Evolutionary conservation across 2,329 filamentous ascomycete genomes (phyloP).

Genomic region (Alternaria hordeiaustralica): DNA sequence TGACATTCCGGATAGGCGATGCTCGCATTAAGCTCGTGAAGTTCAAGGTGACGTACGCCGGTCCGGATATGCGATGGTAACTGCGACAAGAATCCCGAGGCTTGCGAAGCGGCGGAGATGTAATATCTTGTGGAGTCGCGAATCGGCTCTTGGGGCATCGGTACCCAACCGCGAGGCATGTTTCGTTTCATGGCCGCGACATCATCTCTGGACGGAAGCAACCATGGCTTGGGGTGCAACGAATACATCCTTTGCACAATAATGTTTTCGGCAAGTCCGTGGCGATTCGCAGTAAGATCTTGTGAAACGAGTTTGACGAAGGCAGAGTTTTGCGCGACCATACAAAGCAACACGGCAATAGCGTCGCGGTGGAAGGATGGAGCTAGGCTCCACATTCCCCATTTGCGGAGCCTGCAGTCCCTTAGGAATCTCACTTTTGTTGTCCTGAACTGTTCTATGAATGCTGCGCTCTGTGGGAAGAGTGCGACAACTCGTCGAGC

Average conservation of each 20-base stretch:
- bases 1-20: not conserved
- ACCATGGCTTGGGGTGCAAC: not conserved
- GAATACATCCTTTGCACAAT: not conserved
- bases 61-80: not conserved
- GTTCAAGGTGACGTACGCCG: not conserved
- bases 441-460: too few species aligned
- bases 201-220: not conserved
- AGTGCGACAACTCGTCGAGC: too few species aligned
- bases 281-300: not conserved
- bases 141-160: not conserved
- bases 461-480: too few species aligned
- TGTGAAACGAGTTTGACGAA: not conserved
- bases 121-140: not conserved
- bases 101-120: not conserved
- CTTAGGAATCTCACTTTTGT: too few species aligned
- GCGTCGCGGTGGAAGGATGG: not conserved
- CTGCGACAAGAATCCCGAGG: not conserved
- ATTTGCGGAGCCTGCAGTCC: too few species aligned
- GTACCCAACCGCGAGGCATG: not conserved
- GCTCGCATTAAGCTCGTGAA: not conserved
- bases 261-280: not conserved
- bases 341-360: not conserved
- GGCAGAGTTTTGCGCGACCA: not conserved
- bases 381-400: not conserved
- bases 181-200: not conserved